Evolutionary conservation across 371 early-diverging fungal genomes (phyloP), one percentile per base, ranked within the genome.

Genomic region (Apophysomyces elegans): DNA sequence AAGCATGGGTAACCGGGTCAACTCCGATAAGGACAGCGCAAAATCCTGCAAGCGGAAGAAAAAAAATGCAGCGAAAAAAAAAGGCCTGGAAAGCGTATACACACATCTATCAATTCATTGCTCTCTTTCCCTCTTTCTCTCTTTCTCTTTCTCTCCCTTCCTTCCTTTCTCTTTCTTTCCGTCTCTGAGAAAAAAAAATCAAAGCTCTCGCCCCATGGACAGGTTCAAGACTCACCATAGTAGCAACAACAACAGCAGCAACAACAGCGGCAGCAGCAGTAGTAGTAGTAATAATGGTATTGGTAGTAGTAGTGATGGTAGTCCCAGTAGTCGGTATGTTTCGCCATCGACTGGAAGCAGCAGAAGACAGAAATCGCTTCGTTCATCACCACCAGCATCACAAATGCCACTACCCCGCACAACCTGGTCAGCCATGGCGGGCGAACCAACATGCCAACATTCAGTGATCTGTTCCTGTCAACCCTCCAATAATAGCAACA

Each of bases 391-490:
- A 26, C 32, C 21, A 16, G 54, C 21, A 50, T 50, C 21, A 21
- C 21, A 21, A 16, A 50, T 21, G 9, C 54, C 11, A 26, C 54
- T 16, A 26, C 32, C 32, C 32, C 32, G 32, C 32, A 26, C 32
- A 1, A 26, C 32, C 32, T 26, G 32, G 32, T 2, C 32, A 26
- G 32, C 32, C 32, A 26, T 26, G 32, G 32, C 32, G 32, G 54
- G 21, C 5, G 54, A 50, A 4, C 21, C 54, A 21, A n/a, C 54
- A 50, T 50, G 54, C 54, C 54, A 50, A 21, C 54, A 50, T 50
- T 50, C 54, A 26, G 5, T 50, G 54, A 45, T 47, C 26, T 47
- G 39, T n/a, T 39, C 56, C 56, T 47, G 16, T 54, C 56, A 50
- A 18, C 41, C 37, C n/a, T 7, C 50, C 9, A 43, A 63, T 26